These are phyloP conservation scores for Paramecium primaurelia DNA, from an alignment of 73 alveolate genomes.

Conservation along the genomic window DNA sequence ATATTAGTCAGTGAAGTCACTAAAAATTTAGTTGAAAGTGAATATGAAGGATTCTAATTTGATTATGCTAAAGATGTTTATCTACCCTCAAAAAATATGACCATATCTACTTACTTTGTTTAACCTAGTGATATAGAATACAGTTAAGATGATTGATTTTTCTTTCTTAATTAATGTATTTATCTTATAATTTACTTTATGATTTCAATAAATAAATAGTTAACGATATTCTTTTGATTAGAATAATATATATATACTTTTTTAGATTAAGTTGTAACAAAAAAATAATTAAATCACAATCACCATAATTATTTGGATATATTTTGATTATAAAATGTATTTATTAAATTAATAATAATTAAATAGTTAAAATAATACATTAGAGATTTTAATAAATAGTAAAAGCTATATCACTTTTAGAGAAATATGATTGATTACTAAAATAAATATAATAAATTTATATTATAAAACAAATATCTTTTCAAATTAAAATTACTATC, in stretches of 20 bases:
- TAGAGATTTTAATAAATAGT: too few species aligned
- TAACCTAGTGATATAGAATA: not conserved
- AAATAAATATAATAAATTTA: too few species aligned
- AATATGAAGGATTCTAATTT: constrained; percentile 58
- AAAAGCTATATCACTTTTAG: too few species aligned
- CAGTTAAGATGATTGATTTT: not conserved
- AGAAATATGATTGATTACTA: too few species aligned
- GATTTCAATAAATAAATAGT: not conserved
- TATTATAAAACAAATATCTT: too few species aligned
- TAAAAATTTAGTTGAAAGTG: constrained; percentile 67
- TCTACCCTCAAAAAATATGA: constrained; percentile 22
- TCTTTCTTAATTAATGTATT: not conserved
- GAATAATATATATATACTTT: not conserved
- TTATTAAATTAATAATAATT: too few species aligned
- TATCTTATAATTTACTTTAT: not conserved
- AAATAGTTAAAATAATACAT: not conserved
- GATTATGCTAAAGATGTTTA: constrained; percentile 45
- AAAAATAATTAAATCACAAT: not conserved
- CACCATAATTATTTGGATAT: not conserved
- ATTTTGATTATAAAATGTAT: too few species aligned
- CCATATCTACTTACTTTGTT: constrained; percentile 43
- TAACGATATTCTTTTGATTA: not conserved
- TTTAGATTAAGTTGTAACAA: not conserved
- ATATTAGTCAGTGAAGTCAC: constrained; percentile 89
- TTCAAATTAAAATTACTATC: too few species aligned